These are phyloP conservation scores for Thalassiosira hispida DNA, from an alignment of 352 stramenopile genomes.

Conservation along the genomic window DNA sequence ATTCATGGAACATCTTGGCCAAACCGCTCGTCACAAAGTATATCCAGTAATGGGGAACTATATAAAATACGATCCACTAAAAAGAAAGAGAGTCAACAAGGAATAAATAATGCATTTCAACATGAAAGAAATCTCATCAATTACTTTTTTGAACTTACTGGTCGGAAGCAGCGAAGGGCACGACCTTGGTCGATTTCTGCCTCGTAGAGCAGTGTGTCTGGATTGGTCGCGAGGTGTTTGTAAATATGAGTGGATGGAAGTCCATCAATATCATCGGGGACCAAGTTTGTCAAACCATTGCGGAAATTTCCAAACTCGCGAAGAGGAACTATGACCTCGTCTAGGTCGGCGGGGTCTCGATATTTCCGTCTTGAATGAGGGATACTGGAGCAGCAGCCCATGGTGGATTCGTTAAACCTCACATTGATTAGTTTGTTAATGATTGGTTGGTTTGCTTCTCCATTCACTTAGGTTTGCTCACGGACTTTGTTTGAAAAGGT, in stretches of 20 bases:
- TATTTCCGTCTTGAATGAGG: constrained; percentile 18
- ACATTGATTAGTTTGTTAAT: too few relatives aligned
- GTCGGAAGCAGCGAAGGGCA: constrained; percentile 45
- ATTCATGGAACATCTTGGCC: not conserved
- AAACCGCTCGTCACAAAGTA: constrained; percentile 9
- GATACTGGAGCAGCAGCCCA: constrained; percentile 38
- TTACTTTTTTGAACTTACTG: too few relatives aligned
- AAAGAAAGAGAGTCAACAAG: too few relatives aligned
- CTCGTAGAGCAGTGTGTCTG: constrained; percentile 51
- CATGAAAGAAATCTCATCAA: too few relatives aligned
- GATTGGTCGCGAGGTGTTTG: constrained; percentile 31
- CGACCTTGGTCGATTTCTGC: constrained; percentile 58
- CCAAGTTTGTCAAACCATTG: constrained; percentile 31
- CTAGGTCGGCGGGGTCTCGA: constrained; percentile 31
- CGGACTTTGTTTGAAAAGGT: too few relatives aligned
- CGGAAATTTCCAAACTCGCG: constrained; percentile 53
- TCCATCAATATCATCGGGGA: constrained; percentile 57
- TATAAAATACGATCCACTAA: constrained; percentile 4
- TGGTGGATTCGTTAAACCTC: not conserved
- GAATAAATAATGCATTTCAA: too few relatives aligned
- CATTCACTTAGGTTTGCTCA: too few relatives aligned
- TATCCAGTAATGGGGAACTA: constrained; percentile 19
- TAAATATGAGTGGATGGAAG: constrained; percentile 46
- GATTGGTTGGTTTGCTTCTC: too few relatives aligned
- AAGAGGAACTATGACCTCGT: constrained; percentile 29